Percentiles rank a stretch among this genome's conserved stretches.
phyloP scores from a whole-genome alignment of 805 yeast genomes.

The Nakazawaea populi region DNA sequence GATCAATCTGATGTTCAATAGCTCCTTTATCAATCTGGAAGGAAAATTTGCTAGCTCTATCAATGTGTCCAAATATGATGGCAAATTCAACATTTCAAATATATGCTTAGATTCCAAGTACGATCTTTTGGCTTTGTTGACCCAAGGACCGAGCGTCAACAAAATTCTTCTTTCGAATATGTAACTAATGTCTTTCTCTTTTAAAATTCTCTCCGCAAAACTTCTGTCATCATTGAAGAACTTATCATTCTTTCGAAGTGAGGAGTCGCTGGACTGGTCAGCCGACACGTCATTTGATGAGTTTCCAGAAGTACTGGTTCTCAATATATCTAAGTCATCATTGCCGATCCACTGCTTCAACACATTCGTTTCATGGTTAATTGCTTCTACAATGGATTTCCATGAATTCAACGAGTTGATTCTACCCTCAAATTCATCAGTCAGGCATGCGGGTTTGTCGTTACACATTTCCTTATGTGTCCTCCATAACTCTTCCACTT shows the following conservation, averaged over 20 bases:
- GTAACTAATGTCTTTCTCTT: constrained; percentile 69
- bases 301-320: constrained; percentile 13
- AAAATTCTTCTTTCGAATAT: constrained; percentile 68
- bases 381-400: constrained; percentile 68
- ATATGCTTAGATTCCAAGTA: constrained; percentile 54
- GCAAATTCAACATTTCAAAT: constrained; percentile 66
- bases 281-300: constrained; percentile 10
- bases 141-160: constrained; percentile 70
- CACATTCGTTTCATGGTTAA: constrained; percentile 53
- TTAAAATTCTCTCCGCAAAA: constrained; percentile 77
- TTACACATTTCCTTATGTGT: constrained; percentile 69
- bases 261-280: constrained; percentile 4
- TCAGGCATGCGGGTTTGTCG: constrained; percentile 68
- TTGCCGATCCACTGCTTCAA: constrained; percentile 81
- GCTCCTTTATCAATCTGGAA: constrained; percentile 69
- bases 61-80: constrained; percentile 62
- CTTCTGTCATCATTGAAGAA: constrained; percentile 60
- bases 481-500: constrained; percentile 73
- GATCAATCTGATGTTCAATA: constrained; percentile 63
- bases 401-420: constrained; percentile 80
- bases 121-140: constrained; percentile 72
- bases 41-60: constrained; percentile 72
- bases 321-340: constrained; percentile 62
- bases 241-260: constrained; percentile 10
- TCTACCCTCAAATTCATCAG: constrained; percentile 56